A percentile compares a stretch with the other conserved stretches of the same genome.
These are phyloP conservation scores for Solanum bulbocastanum DNA, from an alignment of 257 asterid species.

Conservation along the genomic window DNA sequence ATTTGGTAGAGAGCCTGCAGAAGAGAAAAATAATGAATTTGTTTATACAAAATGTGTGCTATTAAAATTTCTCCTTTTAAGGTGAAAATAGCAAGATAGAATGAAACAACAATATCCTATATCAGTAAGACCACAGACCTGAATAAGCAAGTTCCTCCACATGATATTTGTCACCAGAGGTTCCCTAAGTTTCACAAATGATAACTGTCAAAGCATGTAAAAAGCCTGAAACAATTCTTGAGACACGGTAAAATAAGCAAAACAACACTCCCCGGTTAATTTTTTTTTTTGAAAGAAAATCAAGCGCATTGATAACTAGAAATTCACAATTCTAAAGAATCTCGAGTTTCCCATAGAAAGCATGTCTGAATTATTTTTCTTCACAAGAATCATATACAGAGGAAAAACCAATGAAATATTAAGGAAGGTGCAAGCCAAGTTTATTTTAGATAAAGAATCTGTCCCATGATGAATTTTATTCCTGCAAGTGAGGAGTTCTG, in stretches of 20 bases:
- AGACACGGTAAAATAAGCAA: neutral
- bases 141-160: slow-evolving; percentile 93
- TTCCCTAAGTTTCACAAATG: slow-evolving; percentile 43
- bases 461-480: neutral
- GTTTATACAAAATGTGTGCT: neutral
- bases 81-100: neutral
- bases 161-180: slow-evolving; percentile 88
- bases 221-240: neutral
- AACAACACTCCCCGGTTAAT: neutral
- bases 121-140: slow-evolving; percentile 29
- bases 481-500: neutral
- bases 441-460: neutral
- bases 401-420: neutral
- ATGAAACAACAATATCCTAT: neutral
- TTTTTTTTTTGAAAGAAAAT: neutral
- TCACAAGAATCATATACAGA: neutral
- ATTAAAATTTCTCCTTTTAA: neutral
- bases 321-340: neutral
- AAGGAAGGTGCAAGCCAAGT: neutral
- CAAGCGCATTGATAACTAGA: neutral
- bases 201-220: neutral
- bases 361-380: neutral
- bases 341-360: neutral
- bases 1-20: slow-evolving; percentile 77
- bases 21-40: neutral